These are phyloP conservation scores for Coemansia asiatica DNA, from an alignment of 192 early-diverging fungal genomes.

Conservation along the genomic window DNA sequence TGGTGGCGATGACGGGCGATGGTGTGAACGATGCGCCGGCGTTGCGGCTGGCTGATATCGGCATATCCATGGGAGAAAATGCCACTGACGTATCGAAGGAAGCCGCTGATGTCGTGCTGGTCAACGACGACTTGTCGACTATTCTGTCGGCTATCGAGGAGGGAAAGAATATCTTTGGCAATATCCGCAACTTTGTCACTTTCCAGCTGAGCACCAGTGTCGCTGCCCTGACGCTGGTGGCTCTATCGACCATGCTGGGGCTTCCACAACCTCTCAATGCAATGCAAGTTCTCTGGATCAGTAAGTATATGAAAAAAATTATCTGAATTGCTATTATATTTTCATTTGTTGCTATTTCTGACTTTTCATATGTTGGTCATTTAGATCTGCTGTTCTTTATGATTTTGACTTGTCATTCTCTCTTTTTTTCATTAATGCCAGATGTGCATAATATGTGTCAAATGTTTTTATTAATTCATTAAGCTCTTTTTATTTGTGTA, in stretches of 20 bases:
- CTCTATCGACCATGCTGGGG: slow-evolving; percentile 81
- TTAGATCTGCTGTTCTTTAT: background rate
- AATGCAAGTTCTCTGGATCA: slow-evolving; percentile 99
- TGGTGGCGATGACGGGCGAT: slow-evolving; percentile 97
- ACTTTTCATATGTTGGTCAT: background rate
- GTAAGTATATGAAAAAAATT: slow-evolving; percentile 57
- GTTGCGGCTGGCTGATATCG: slow-evolving; percentile 89
- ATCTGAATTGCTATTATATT: background rate
- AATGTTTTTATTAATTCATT: background rate
- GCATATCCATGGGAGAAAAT: slow-evolving; percentile 93
- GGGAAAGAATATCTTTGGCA: slow-evolving; percentile 97
- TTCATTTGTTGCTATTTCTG: background rate
- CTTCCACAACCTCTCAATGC: slow-evolving; percentile 90
- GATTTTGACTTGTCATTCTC: background rate
- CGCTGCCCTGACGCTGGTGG: slow-evolving; percentile 86
- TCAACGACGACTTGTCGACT: slow-evolving; percentile 94
- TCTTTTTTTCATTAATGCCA: slow-evolving; percentile 1
- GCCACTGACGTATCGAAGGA: slow-evolving; percentile 97
- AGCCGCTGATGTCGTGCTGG: slow-evolving; percentile 95
- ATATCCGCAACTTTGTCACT: slow-evolving; percentile 94
- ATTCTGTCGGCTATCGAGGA: slow-evolving; percentile 94
- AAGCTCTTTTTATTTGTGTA: slow-evolving; percentile 26
- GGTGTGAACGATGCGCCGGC: slow-evolving; percentile 98
- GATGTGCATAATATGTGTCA: background rate
- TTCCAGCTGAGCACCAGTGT: slow-evolving; percentile 96